Evolutionary conservation across 805 yeast genomes (phyloP).

Genomic region (Lipomyces kockii): DNA sequence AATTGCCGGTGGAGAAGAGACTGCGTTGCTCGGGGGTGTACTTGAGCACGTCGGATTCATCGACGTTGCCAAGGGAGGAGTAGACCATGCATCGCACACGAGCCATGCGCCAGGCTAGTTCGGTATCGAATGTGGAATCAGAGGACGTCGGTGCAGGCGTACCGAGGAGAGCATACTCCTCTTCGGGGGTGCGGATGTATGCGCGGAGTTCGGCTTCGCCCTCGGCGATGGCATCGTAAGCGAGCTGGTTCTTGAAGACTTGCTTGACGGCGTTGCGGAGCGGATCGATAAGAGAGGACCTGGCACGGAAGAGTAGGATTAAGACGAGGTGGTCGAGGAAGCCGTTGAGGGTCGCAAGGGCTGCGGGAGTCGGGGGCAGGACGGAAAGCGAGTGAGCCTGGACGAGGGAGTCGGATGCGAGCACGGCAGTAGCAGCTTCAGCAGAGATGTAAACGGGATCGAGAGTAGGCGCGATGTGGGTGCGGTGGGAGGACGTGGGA

Average conservation of each 20-base stretch:
- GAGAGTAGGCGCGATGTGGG: background rate
- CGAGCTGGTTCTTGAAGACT: constrained; percentile 21
- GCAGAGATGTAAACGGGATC: constrained; percentile 10
- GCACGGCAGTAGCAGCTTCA: constrained; percentile 18
- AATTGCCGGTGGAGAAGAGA: constrained; percentile 1
- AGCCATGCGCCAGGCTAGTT: constrained; percentile 20
- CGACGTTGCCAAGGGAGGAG: constrained; percentile 28
- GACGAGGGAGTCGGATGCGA: constrained; percentile 15
- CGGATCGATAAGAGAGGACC: constrained; percentile 5
- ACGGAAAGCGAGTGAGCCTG: constrained; percentile 12
- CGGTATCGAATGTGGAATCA: constrained; percentile 13
- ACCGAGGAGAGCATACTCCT: constrained; percentile 12
- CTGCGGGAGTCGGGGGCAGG: constrained; percentile 10
- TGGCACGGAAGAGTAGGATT: constrained; percentile 16
- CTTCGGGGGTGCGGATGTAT: constrained; percentile 13
- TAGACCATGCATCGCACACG: constrained; percentile 28
- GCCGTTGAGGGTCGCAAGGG: constrained; percentile 13
- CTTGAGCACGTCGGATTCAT: constrained; percentile 23
- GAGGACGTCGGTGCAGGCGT: background rate
- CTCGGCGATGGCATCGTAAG: constrained; percentile 18
- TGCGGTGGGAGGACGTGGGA: background rate
- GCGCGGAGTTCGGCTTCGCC: constrained; percentile 24
- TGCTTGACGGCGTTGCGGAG: constrained; percentile 13
- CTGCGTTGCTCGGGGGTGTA: constrained; percentile 13
- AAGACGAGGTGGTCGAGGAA: constrained; percentile 19